A percentile compares a stretch with the other conserved stretches of the same genome.
phyloP scores from a whole-genome alignment of 1,139 yeast species.

The Diutina sp. region DNA sequence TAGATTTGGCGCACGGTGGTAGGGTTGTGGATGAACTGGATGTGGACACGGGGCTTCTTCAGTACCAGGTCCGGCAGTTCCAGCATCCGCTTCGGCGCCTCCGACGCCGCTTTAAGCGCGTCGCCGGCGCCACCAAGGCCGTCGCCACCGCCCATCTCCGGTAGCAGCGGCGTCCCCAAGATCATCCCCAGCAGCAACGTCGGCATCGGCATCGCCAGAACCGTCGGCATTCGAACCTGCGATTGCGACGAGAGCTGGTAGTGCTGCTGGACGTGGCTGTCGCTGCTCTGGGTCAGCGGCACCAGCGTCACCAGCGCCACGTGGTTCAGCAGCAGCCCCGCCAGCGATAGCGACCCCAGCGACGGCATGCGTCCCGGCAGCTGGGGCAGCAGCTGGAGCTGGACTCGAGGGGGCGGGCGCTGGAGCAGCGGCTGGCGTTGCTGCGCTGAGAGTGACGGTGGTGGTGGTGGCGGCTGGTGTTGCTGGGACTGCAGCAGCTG shows the following conservation, averaged over 20 bases:
- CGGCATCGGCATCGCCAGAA: neutral
- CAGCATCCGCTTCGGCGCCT: constrained; percentile 3
- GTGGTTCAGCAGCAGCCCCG: neutral
- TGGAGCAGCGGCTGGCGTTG: constrained; percentile 5
- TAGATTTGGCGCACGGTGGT: constrained; percentile 33
- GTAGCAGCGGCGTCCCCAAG: constrained; percentile 6
- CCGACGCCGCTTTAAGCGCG: constrained; percentile 4
- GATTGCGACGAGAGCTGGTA: neutral
- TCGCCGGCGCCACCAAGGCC: constrained; percentile 3
- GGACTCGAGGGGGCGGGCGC: constrained; percentile 4
- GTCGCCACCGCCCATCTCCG: constrained; percentile 7
- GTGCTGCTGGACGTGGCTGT: neutral
- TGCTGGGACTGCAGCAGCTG: constrained; percentile 1
- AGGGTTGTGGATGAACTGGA: constrained; percentile 33
- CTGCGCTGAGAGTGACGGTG: neutral
- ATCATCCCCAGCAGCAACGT: constrained; percentile 3
- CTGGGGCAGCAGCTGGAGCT: constrained; percentile 5
- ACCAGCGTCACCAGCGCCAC: neutral
- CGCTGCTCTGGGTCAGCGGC: constrained; percentile 1
- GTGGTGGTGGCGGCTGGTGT: neutral
- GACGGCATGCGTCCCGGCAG: constrained; percentile 6
- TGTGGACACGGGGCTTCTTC: constrained; percentile 23
- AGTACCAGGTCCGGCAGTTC: constrained; percentile 4
- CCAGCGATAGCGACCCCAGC: neutral
- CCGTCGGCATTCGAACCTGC: neutral